Conservation (phyloP, 352 stramenopile genomes). For the Phytopythium kandeliae region DNA sequence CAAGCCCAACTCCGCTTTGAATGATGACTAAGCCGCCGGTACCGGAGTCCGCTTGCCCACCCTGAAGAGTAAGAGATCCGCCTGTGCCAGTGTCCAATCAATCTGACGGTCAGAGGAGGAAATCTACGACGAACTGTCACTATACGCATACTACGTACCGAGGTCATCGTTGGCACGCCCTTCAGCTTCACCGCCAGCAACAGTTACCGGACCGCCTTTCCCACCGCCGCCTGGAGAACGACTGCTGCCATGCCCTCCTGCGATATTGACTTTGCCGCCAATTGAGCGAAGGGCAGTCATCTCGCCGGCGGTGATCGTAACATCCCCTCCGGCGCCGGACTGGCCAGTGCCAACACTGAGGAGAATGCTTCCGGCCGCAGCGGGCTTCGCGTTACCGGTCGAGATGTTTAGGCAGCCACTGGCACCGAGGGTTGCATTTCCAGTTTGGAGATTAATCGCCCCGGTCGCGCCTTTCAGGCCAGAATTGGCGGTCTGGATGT, state of each 20-base stretch:
- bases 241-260: constrained; percentile 41
- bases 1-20: constrained; percentile 29
- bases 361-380: constrained; percentile 70
- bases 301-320: constrained; percentile 63
- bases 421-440: constrained; percentile 51
- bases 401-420: constrained; percentile 72
- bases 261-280: constrained; percentile 47
- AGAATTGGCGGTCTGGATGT: constrained; percentile 55
- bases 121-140: constrained; percentile 6
- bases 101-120: not conserved
- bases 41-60: constrained; percentile 35
- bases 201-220: constrained; percentile 46
- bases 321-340: constrained; percentile 75
- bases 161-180: constrained; percentile 33
- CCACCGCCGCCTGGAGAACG: constrained; percentile 36
- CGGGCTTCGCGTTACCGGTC: constrained; percentile 70
- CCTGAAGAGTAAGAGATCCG: constrained; percentile 37
- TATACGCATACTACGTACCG: constrained; percentile 19
- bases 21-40: constrained; percentile 49
- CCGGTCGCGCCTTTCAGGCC: constrained; percentile 80
- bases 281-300: constrained; percentile 31
- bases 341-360: constrained; percentile 79
- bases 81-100: constrained; percentile 10
- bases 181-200: constrained; percentile 50
- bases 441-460: constrained; percentile 60